Percentiles rank a stretch among this genome's conserved stretches.
Conservation (phyloP, 2,329 filamentous ascomycete species). For the Penicillium sp. region DNA sequence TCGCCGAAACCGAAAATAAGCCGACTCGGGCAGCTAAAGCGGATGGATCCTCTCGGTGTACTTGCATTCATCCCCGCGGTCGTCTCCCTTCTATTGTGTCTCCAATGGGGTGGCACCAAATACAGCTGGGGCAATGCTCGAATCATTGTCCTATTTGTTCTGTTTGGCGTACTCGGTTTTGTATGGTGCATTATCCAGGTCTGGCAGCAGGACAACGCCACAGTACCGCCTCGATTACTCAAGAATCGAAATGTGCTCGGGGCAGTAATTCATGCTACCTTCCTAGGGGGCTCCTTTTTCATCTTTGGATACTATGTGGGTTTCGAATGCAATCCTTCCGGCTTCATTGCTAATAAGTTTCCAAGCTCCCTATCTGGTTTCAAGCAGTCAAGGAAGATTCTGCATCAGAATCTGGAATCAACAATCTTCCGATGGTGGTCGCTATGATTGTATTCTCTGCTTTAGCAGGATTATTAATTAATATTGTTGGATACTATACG, state of each 20-base stretch:
- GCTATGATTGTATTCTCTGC: slow-evolving; percentile 33
- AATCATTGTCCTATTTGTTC: slow-evolving; percentile 49
- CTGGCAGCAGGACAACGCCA: slow-evolving; percentile 43
- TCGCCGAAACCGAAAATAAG: slow-evolving; percentile 21
- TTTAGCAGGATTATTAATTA: slow-evolving; percentile 31
- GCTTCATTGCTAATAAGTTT: not conserved
- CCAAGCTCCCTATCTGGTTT: slow-evolving; percentile 46
- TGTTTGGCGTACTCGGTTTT: slow-evolving; percentile 50
- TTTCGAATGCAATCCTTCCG: not conserved
- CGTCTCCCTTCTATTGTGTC: slow-evolving; percentile 48
- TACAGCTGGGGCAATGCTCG: slow-evolving; percentile 46
- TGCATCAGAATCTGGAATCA: slow-evolving; percentile 38
- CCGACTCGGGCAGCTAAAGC: slow-evolving; percentile 25
- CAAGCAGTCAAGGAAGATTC: slow-evolving; percentile 38
- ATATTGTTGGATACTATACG: slow-evolving; percentile 40
- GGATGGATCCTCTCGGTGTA: slow-evolving; percentile 45
- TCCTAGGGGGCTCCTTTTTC: slow-evolving; percentile 45
- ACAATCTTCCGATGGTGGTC: slow-evolving; percentile 38
- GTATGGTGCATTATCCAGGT: slow-evolving; percentile 41
- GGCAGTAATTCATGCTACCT: slow-evolving; percentile 43
- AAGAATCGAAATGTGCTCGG: slow-evolving; percentile 46
- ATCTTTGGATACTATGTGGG: slow-evolving; percentile 47
- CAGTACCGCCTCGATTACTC: slow-evolving; percentile 47
- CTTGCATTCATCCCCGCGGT: slow-evolving; percentile 45
- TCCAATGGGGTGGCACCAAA: slow-evolving; percentile 48